Conservation (phyloP, 768 basidiomycete species). For the Naematelia aurantialba region DNA sequence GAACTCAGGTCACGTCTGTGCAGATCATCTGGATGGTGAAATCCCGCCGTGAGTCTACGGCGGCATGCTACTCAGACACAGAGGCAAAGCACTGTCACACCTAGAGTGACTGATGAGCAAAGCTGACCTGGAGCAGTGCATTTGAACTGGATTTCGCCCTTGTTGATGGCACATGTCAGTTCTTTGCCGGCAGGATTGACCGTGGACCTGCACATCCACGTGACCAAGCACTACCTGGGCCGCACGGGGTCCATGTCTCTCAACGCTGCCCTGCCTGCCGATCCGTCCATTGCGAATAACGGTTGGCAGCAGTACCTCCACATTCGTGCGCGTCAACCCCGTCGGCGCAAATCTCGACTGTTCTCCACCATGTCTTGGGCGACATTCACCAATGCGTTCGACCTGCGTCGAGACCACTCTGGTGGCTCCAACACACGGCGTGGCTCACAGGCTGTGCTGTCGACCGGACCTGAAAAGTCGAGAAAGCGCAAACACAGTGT, state of each 20-base stretch:
- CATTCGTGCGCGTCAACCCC: slow-evolving; percentile 9
- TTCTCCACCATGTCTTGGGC: slow-evolving; percentile 36
- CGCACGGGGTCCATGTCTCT: slow-evolving; percentile 10
- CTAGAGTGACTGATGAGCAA: no score
- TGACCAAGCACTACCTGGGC: slow-evolving; percentile 27
- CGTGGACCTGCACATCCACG: slow-evolving; percentile 33
- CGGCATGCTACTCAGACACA: neutral
- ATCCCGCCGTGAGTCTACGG: slow-evolving; percentile 26
- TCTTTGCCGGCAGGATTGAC: slow-evolving; percentile 26
- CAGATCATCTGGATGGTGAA: slow-evolving; percentile 45
- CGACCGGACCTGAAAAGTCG: neutral
- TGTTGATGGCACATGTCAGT: slow-evolving; percentile 21
- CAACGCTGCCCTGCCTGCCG: slow-evolving; percentile 11
- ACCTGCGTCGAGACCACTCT: neutral
- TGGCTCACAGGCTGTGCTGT: slow-evolving; percentile 13
- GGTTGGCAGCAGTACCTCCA: slow-evolving; percentile 19
- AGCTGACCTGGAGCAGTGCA: slow-evolving; percentile 23
- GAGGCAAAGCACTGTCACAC: no score
- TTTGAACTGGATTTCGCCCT: slow-evolving; percentile 37
- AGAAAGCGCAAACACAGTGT: slow-evolving; percentile 1
- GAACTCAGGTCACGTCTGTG: slow-evolving; percentile 26
- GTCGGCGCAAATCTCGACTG: slow-evolving; percentile 16
- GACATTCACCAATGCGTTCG: slow-evolving; percentile 17
- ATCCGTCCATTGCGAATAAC: neutral
- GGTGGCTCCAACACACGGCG: slow-evolving; percentile 18